Conservation (phyloP, 768 basidiomycete genomes). For the Russula brevipes region DNA sequence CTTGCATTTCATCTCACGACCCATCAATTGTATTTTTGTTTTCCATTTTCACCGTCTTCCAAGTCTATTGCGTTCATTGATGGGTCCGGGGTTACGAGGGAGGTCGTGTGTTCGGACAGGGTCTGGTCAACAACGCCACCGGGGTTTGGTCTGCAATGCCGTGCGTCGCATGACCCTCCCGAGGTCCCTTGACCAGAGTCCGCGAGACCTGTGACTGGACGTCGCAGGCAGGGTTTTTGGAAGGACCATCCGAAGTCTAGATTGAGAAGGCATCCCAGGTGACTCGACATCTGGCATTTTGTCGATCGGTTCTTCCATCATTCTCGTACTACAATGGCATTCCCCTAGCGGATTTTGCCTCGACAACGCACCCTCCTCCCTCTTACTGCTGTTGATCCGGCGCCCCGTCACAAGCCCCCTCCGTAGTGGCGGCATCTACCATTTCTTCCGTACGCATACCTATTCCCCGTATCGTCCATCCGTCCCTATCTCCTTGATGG, state of each 20-base stretch:
- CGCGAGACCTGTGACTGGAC: slow-evolving; percentile 36
- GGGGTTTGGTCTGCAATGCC: slow-evolving; percentile 36
- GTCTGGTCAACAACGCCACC: slow-evolving; percentile 31
- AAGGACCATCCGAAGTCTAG: slow-evolving; percentile 35
- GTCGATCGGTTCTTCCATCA: slow-evolving; percentile 29
- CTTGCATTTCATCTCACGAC: slow-evolving; percentile 25
- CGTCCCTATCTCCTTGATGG: slow-evolving; percentile 14
- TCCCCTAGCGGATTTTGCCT: slow-evolving; percentile 24
- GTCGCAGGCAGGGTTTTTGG: slow-evolving; percentile 35
- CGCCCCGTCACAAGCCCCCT: slow-evolving; percentile 13
- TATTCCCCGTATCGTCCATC: slow-evolving; percentile 9
- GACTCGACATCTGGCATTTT: slow-evolving; percentile 28
- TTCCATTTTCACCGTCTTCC: slow-evolving; percentile 36
- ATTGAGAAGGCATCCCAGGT: slow-evolving; percentile 23
- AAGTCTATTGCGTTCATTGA: slow-evolving; percentile 12
- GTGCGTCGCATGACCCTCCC: slow-evolving; percentile 30
- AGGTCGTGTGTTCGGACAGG: slow-evolving; percentile 21
- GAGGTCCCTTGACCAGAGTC: slow-evolving; percentile 25
- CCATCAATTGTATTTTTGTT: slow-evolving; percentile 30
- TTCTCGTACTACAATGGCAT: slow-evolving; percentile 25
- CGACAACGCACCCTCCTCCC: slow-evolving; percentile 15
- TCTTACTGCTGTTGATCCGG: slow-evolving; percentile 22
- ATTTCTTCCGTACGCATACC: slow-evolving; percentile 19
- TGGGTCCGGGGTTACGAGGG: slow-evolving; percentile 18
- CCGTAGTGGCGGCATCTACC: slow-evolving; percentile 19